phyloP scores from a whole-genome alignment of 164 flowering plant genomes.

The Stephania japonica region DNA sequence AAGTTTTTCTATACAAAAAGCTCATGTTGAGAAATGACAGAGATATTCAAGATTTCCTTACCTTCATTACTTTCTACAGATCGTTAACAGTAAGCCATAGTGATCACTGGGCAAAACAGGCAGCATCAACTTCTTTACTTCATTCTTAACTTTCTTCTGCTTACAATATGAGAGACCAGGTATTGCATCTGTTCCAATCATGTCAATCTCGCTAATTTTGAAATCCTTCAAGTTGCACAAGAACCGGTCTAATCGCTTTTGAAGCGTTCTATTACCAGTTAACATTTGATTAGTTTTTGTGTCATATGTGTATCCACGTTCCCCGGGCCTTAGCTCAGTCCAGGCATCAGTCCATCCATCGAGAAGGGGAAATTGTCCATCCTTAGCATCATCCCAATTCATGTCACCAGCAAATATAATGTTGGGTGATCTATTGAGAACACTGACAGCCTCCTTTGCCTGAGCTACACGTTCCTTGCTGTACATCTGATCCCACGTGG shows the following conservation, averaged over 20 bases:
- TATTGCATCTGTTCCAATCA: conserved; percentile 82
- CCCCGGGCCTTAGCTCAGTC: conserved; percentile 59
- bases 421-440: conserved; percentile 49
- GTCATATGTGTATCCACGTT: conserved; percentile 87
- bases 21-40: background rate
- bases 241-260: conserved; percentile 76
- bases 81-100: conserved; percentile 75
- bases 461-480: conserved; percentile 88
- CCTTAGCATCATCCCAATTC: conserved; percentile 97
- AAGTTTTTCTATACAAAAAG: background rate
- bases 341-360: conserved; percentile 91
- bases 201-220: conserved; percentile 43
- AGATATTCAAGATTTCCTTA: background rate
- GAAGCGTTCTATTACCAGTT: conserved; percentile 66
- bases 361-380: conserved; percentile 64
- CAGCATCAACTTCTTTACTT: conserved; percentile 44
- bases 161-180: conserved; percentile 60
- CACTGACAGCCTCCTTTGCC: conserved; percentile 55
- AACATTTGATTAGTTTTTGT: conserved; percentile 85
- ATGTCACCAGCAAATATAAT: conserved; percentile 87
- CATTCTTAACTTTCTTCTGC: conserved; percentile 67
- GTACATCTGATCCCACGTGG: conserved; percentile 89
- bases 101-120: conserved; percentile 99
- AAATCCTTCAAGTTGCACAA: conserved; percentile 58
- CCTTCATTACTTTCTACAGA: conserved; percentile 16